Evolutionary conservation across 768 basidiomycete genomes (phyloP), one percentile per base, ranked within the genome.

Genomic region (Leccinellum luteum): DNA sequence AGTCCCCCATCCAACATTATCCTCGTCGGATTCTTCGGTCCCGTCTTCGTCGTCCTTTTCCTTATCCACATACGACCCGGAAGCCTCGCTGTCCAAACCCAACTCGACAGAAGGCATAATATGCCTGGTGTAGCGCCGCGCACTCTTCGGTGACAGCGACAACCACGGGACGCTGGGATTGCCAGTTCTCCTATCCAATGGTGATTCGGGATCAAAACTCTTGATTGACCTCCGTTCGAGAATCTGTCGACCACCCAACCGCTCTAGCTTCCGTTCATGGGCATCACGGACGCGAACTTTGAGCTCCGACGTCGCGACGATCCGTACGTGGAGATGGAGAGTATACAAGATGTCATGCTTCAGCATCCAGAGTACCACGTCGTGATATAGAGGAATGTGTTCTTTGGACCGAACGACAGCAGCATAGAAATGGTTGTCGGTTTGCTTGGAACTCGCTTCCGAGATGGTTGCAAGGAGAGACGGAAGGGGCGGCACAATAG

Each of bases 331-430:
- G 14, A 94, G 84, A 67, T 95, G 94, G 27, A 94, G 79, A 17
- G 91, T 89, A 52, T 91, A 81, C 17, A 98, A 77, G 61, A 98
- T 79, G 66, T 93, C 93, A 41, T 86, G 85, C 67, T 90, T 90
- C 35, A 98, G 79, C 79, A 98, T 84, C 96, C 95, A 98, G 35
- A 89, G 74, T 12, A 98, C 84, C 30, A 95, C 90, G 27, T 92
- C 85, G 61, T 88, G 82, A 71, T 90, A 96, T 51, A 85, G 70
- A 5, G 82, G 78, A 28, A 93, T 82, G 12, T 80, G 75, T 38
- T 88, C 86, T 65, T 87, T 86, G 21, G 79, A 73, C 48, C 83
- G 79, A 15, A 91, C 87, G 47, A 97, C 84, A 10, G 90, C 82
- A 15, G 87, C 87, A 60, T 89, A 90, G 72, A 94, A 94, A 59